Conservation (phyloP, 2,329 filamentous ascomycete species). For the Microsporum audouinii region DNA sequence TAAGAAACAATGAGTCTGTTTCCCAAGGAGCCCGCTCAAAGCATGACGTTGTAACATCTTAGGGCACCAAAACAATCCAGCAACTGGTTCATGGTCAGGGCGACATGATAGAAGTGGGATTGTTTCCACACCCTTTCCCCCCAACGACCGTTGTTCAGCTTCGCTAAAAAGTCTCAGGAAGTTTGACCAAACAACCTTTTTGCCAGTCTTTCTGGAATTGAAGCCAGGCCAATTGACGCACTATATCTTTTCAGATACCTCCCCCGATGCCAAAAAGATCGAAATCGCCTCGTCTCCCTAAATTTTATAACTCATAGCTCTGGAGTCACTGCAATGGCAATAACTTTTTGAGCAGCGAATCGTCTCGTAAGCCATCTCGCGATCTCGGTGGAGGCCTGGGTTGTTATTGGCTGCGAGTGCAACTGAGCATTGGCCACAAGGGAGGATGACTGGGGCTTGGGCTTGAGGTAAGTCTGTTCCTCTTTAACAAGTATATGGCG, state of each 20-base stretch:
- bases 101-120: slow-evolving; percentile 21
- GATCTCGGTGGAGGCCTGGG: slow-evolving; percentile 21
- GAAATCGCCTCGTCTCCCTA: slow-evolving; percentile 52
- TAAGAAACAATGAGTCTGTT: slow-evolving; percentile 20
- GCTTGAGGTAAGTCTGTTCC: slow-evolving; percentile 32
- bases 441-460: slow-evolving; percentile 20
- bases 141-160: slow-evolving; percentile 16
- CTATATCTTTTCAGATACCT: not conserved
- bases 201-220: slow-evolving; percentile 17
- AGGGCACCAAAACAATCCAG: slow-evolving; percentile 20
- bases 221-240: not conserved
- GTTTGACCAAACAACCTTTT: slow-evolving; percentile 16
- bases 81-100: slow-evolving; percentile 17
- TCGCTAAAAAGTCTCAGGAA: slow-evolving; percentile 18
- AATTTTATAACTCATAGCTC: slow-evolving; percentile 35
- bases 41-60: slow-evolving; percentile 14
- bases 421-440: not conserved
- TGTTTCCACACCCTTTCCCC: slow-evolving; percentile 17
- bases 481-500: slow-evolving; percentile 32
- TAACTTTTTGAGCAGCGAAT: slow-evolving; percentile 65
- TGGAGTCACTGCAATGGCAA: slow-evolving; percentile 54
- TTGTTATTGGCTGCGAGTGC: slow-evolving; percentile 21
- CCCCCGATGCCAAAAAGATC: slow-evolving; percentile 16
- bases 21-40: slow-evolving; percentile 22
- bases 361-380: slow-evolving; percentile 39